Base-by-base conservation (phyloP, 2,329 filamentous ascomycete genomes). In the Zasmidium citrigriseum region DNA sequence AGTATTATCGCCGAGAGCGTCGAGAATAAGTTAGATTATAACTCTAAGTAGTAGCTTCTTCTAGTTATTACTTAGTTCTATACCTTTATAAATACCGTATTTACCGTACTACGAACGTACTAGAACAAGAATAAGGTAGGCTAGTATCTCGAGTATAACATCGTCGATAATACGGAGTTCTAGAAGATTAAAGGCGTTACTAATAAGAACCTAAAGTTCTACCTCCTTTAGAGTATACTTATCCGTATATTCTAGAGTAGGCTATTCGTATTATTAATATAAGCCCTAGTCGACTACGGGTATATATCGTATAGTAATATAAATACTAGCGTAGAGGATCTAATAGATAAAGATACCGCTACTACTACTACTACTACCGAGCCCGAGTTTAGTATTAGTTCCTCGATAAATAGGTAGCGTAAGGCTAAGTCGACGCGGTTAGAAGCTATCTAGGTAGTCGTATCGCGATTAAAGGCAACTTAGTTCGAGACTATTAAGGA, bases 201-300 rank as follows among this genome's bases (percentile, higher is more conserved):
- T n/a, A 51, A 34, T 20, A 51, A 51, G 48, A 51, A 51, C 24
- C 25, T 25, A n/a, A 51, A 51, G 48, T 51, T 51, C 48, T 51
- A 27, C 34, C 20, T n/a, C 2, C n/a, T 29, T 12, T 38, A 51
- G 48, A 29, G 23, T 34, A 24, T 51, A 21, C 3, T 38, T 29
- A 20, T 34, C 2, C n/a, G 25, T 38, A 14, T 23, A n/a, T 51
- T 51, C 18, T n/a, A 34, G 23, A 18, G n/a, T n/a, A 14, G 48
- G 14, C 14, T 18, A 16, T 27, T 51, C 18, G 18, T 4, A 3
- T 7, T 51, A 20, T 18, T 51, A 24, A 20, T 51, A 20, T 20
- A 51, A 25, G 25, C 23, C 9, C 24, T 51, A 38, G 34, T 27
- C 18, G 24, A 51, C 21, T 27, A 27, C 18, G 4, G 24, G 10